Base-by-base conservation (phyloP, 2,329 filamentous ascomycete genomes). In the Alternaria brassicicola region DNA sequence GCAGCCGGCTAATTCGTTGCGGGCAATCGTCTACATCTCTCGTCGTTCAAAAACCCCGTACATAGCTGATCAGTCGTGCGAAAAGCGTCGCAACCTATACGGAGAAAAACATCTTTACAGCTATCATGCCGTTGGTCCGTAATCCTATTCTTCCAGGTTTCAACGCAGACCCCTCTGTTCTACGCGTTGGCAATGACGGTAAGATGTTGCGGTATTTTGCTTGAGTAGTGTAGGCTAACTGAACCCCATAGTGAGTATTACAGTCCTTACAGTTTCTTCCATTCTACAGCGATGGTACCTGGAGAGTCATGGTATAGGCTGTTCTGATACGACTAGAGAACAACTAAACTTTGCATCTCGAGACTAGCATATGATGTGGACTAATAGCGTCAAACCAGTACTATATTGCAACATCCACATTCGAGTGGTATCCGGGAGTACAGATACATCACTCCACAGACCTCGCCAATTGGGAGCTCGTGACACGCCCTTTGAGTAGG, bases 321-420 rank as follows among this genome's bases (percentile, higher is more conserved):
- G 1, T 3, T 31, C 35, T 8, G 12, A 23, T 42, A 6, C 13
- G 25, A 51, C 4, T 3, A 7, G 19, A 31, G 7, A 23, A 12
- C 15, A 23, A 15, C 17, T 39, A 13, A 17, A 25, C 26, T 13
- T 31, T 26, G 15, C 2, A 21, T 41, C 21, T 42, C 8, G 9
- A 25, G 19, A 25, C 19, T 9, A 39, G 15, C 13, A 6, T 7
- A 35, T 42, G 21, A 30, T 12, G 31, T 33, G 13, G 7, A 42
- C 52, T 49, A 28, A 49, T 8, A 10, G 10, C 25, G 13, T 43
- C 26, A 19, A 41, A 13, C 6, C 17, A 66, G 64, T 88, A 83
- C 68, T 88, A 84, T 70, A 80, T 88, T 26, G 83, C 83, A 35
- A 88, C 85, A 4, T 88, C 86, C 0, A 85, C 84, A 0, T 88